These are phyloP conservation scores for Phalaenopsis equestris DNA, from an alignment of 106 monocot species.

Conservation along the genomic window DNA sequence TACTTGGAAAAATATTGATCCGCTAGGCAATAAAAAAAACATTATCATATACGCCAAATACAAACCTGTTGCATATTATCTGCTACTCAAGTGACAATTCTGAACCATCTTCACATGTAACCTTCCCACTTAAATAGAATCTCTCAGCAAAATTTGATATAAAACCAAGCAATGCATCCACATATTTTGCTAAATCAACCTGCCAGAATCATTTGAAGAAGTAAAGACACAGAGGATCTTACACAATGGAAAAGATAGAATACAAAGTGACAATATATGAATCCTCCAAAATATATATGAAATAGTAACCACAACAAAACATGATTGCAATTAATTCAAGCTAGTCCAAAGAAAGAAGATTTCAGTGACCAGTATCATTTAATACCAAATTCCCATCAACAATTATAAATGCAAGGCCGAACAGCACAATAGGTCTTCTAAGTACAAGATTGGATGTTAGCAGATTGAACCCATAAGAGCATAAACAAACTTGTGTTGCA, in stretches of 20 bases:
- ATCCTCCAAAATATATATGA: not conserved
- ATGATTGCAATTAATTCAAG: conserved; percentile 4
- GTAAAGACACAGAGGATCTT: not conserved
- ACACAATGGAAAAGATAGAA: not conserved
- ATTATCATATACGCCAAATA: not conserved
- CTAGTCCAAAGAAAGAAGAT: not conserved
- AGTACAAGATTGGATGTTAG: not conserved
- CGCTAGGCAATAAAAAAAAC: not conserved
- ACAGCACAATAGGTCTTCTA: not conserved
- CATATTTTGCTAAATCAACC: conserved; percentile 32
- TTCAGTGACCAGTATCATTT: not conserved
- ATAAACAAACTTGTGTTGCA: not conserved
- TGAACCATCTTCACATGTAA: conserved; percentile 4
- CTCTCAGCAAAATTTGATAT: conserved; percentile 26
- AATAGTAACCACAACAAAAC: not conserved
- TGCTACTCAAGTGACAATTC: conserved; percentile 14
- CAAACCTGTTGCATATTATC: conserved; percentile 39
- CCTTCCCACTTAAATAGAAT: conserved; percentile 7
- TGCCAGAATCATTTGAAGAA: conserved; percentile 20
- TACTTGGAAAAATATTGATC: not conserved
- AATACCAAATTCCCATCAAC: too few relatives aligned
- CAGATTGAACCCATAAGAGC: not conserved
- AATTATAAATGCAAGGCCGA: not conserved
- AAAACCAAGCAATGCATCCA: conserved; percentile 42
- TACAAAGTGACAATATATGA: not conserved